Evolutionary conservation across 208 protist genomes (phyloP).

Genomic region (Leishmania arabica): DNA sequence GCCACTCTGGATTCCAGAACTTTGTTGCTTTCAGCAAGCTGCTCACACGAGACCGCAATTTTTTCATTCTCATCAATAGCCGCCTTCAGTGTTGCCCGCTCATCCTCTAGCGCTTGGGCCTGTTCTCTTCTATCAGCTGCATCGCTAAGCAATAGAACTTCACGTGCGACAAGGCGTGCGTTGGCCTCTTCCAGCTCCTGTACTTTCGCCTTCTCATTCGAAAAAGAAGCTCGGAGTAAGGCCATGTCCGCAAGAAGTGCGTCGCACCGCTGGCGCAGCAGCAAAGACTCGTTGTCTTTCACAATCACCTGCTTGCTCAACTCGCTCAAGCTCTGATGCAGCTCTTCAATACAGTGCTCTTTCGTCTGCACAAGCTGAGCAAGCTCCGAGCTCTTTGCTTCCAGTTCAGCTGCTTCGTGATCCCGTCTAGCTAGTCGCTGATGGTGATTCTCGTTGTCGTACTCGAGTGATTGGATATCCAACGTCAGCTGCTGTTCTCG

Average conservation of each 20-base stretch:
- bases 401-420: conserved; percentile 35
- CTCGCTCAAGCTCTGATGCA: conserved; percentile 79
- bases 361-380: conserved; percentile 56
- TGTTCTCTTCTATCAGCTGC: background rate
- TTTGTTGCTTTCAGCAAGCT: conserved; percentile 15
- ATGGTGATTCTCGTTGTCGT: conserved; percentile 78
- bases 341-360: conserved; percentile 65
- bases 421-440: conserved; percentile 62
- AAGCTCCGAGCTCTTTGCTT: conserved; percentile 51
- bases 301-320: conserved; percentile 81
- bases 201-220: conserved; percentile 38
- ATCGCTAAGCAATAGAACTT: conserved; percentile 39
- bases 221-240: conserved; percentile 35
- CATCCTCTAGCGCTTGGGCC: conserved; percentile 14
- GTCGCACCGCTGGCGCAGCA: conserved; percentile 68
- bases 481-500: conserved; percentile 82
- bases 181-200: conserved; percentile 72
- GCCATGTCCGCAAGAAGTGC: conserved; percentile 53
- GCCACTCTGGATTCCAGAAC: conserved; percentile 25
- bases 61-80: conserved; percentile 10
- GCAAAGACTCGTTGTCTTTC: conserved; percentile 78
- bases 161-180: conserved; percentile 65
- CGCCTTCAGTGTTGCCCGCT: conserved; percentile 14
- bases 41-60: conserved; percentile 1
- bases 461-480: conserved; percentile 81